phyloP scores from a whole-genome alignment of 768 basidiomycete genomes.

The Lactifluus hygrophoroides region DNA sequence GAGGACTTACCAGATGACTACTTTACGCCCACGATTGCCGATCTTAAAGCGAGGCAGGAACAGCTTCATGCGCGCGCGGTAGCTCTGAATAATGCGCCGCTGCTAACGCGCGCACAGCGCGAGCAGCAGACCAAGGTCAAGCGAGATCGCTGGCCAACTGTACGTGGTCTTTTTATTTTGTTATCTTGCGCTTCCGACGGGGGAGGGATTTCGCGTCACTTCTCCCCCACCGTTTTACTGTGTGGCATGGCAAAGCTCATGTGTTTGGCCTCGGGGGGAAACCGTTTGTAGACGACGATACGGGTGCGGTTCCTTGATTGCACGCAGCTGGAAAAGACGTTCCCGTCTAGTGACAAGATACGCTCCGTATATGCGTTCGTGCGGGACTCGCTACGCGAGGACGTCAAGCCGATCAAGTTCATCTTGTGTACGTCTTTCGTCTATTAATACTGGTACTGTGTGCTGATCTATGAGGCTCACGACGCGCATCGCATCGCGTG shows the following conservation, averaged over 20 bases:
- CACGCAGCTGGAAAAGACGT: constrained; percentile 69
- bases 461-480: no score
- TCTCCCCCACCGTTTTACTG: no score
- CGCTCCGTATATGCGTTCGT: constrained; percentile 81
- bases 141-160: constrained; percentile 64
- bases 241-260: no score
- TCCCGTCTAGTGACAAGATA: constrained; percentile 74
- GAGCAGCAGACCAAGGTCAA: constrained; percentile 55
- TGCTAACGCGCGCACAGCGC: constrained; percentile 54
- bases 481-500: no score
- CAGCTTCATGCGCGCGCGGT: constrained; percentile 52
- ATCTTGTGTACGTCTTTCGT: constrained; percentile 56
- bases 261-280: not conserved
- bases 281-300: constrained; percentile 55
- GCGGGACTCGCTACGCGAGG: constrained; percentile 57
- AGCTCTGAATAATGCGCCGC: constrained; percentile 58
- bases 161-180: constrained; percentile 23
- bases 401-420: constrained; percentile 73
- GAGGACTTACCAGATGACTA: constrained; percentile 58
- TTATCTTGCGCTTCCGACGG: no score
- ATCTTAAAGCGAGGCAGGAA: constrained; percentile 60
- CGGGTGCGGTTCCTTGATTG: constrained; percentile 76
- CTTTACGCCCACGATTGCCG: constrained; percentile 62
- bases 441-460: no score
- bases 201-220: not conserved